phyloP scores from a whole-genome alignment of 768 basidiomycete species.

The Cyathus striatus region DNA sequence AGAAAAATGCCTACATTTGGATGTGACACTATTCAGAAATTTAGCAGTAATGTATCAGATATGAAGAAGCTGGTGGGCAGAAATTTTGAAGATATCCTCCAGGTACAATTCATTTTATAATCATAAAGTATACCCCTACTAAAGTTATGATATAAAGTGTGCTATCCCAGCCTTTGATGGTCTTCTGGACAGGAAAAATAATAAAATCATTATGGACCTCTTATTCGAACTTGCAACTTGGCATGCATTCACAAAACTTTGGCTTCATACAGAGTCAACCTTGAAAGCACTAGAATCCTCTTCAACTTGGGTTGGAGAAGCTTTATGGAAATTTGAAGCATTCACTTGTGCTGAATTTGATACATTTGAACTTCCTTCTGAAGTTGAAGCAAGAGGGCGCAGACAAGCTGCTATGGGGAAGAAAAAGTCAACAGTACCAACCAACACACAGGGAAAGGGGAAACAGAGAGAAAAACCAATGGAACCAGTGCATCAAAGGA shows the following conservation, averaged over 20 bases:
- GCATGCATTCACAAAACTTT: neutral
- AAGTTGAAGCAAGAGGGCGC: neutral
- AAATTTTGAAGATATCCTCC: neutral
- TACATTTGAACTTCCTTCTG: neutral
- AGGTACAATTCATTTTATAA: neutral
- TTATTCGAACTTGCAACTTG: neutral
- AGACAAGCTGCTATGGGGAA: neutral
- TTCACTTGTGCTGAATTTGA: neutral
- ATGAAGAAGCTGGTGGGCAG: neutral
- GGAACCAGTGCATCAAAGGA: too few relatives aligned
- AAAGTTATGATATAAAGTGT: neutral
- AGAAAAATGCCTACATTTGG: neutral
- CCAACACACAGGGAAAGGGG: neutral
- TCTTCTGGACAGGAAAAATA: neutral
- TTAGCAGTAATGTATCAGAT: neutral
- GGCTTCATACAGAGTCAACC: neutral
- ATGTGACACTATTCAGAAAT: neutral
- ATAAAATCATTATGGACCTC: neutral
- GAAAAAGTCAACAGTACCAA: neutral
- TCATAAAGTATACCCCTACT: neutral
- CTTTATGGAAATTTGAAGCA: neutral
- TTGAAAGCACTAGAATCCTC: neutral
- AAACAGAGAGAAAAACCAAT: neutral
- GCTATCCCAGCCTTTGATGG: neutral
- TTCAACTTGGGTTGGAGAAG: neutral